Base-by-base conservation (phyloP, 129 eudicot genomes). In the Chrysanthemum seticuspe region DNA sequence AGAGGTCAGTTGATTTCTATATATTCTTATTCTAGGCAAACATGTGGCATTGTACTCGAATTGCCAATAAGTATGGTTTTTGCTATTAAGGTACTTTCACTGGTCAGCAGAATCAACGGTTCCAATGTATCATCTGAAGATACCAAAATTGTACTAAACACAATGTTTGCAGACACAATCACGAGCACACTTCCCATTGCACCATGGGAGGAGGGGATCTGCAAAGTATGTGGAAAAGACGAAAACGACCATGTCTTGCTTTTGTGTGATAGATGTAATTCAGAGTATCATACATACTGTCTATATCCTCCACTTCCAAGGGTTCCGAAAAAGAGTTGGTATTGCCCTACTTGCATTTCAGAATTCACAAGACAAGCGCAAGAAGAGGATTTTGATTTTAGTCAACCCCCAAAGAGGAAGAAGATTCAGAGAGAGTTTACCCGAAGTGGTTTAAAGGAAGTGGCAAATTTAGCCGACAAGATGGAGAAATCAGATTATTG, bases 181-280 rank as follows among this genome's bases (percentile, higher is more conserved):
- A 85, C 87, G 29, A 74, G 73, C 80, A 68, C 83, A 50, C 81
- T 93, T 19, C 98, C 98, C 14, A 76, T 83, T 75, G 83, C 83
- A 58, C 68, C 77, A 14, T 79, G 83, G 92, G 87, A 84, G 47
- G 89, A 82, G 54, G 89, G 89, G 52, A 83, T 84, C 14, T 82
- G 89, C 69, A 84, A 87, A 80, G 85, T 84, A 45, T 87, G 92
- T 3, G 87, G 87, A 47, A 78, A 84, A 68, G 92, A 87, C 55
- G 80, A 45, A 68, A 87, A 87, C 54, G 87, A 87, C 40, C 77
- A 67, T 47, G 77, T 71, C 49, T 87, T 82, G 4, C 86, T 87
- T 16, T 53, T 87, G 66, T 87, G 92, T 71, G 92, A 87, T 69
- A 74, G 34, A 51, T 87, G 92, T 71, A 87, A 87, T 79, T 83